phyloP scores from a whole-genome alignment of 106 monocot species.

The Allium sativum region DNA sequence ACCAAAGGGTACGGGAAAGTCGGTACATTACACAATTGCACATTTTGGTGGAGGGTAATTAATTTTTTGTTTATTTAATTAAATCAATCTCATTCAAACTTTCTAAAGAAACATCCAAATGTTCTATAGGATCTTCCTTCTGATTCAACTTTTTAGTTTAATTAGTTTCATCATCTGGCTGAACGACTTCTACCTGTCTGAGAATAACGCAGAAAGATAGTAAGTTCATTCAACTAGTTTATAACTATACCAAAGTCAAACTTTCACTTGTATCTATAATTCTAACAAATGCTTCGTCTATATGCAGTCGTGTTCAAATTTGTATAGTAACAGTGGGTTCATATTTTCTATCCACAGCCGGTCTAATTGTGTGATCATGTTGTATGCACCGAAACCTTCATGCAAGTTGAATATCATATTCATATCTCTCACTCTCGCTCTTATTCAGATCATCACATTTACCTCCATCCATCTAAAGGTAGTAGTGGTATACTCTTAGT shows the following conservation, averaged over 20 bases:
- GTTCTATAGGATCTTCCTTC: conserved; percentile 61
- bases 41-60: conserved; percentile 90
- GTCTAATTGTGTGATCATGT: conserved; percentile 70
- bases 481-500: background rate
- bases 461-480: conserved; percentile 61
- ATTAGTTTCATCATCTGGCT: conserved; percentile 90
- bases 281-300: background rate
- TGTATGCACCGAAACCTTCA: conserved; percentile 58
- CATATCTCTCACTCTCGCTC: conserved; percentile 58
- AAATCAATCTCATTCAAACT: too few relatives aligned
- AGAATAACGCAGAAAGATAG: conserved; percentile 67
- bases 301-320: conserved; percentile 56
- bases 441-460: conserved; percentile 59
- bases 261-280: too few relatives aligned
- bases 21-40: too few relatives aligned
- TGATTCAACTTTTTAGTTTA: conserved; percentile 88
- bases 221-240: conserved; percentile 9
- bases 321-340: conserved; percentile 28
- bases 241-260: too few relatives aligned
- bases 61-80: too few relatives aligned
- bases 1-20: too few relatives aligned
- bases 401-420: conserved; percentile 79
- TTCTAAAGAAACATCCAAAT: too few relatives aligned
- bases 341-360: conserved; percentile 46
- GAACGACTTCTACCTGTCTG: conserved; percentile 55